Conservation (phyloP, 805 yeast genomes). For the Sugiyamaella qingdaonensis region DNA sequence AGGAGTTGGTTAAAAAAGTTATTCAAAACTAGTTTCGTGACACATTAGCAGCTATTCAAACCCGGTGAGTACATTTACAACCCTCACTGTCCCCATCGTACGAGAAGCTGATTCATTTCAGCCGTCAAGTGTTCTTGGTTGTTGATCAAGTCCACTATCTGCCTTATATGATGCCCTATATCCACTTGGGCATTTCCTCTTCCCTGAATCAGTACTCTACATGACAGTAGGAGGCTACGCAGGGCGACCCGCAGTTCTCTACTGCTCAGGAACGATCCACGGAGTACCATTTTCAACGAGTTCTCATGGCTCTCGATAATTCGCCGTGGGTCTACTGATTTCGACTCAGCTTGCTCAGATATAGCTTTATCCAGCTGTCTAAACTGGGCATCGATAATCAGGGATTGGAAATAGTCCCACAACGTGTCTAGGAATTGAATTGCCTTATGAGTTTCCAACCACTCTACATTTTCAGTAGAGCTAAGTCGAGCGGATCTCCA, state of each 20-base stretch:
- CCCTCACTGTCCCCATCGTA: not conserved
- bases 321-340: slow-evolving; percentile 14
- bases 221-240: slow-evolving; percentile 7
- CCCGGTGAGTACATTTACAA: too few relatives aligned
- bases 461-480: not conserved
- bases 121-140: not conserved
- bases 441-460: slow-evolving; percentile 9
- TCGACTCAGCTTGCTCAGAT: not conserved
- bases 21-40: too few relatives aligned
- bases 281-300: slow-evolving; percentile 4
- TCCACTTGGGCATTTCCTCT: not conserved
- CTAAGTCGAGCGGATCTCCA: slow-evolving; percentile 7
- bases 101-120: not conserved
- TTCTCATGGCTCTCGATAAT: slow-evolving; percentile 7
- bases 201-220: not conserved
- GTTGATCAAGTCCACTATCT: not conserved
- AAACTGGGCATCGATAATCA: slow-evolving; percentile 14
- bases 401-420: slow-evolving; percentile 20
- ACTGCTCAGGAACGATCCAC: slow-evolving; percentile 11
- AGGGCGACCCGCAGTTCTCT: slow-evolving; percentile 8
- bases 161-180: not conserved
- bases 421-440: slow-evolving; percentile 17
- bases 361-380: slow-evolving; percentile 7
- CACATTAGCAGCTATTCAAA: too few relatives aligned
- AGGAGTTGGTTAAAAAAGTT: too few relatives aligned